Evolutionary conservation across 306 rosid genomes (phyloP).

Genomic region (Astragalus glycyphyllos): DNA sequence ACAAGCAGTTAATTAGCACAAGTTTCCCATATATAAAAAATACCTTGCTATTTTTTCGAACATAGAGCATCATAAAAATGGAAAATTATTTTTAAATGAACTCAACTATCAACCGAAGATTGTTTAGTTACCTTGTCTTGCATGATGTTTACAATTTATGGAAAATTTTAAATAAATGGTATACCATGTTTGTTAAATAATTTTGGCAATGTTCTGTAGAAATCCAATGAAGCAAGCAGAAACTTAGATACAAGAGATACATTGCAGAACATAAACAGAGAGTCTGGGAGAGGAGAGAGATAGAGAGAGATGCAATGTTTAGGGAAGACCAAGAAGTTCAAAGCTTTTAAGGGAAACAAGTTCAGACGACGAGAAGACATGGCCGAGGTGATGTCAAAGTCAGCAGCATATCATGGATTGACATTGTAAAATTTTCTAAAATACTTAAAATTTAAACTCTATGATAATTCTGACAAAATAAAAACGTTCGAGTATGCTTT

Average conservation of each 20-base stretch:
- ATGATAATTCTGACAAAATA: not conserved
- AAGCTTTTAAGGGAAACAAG: slow-evolving; percentile 5
- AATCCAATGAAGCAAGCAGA: no score
- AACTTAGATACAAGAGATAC: not conserved
- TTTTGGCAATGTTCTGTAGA: no score
- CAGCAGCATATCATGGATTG: not conserved
- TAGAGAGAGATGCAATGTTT: not conserved
- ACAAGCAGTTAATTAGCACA: slow-evolving; percentile 29
- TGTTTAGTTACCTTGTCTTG: not conserved
- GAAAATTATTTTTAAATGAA: no score
- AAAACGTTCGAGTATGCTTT: not conserved
- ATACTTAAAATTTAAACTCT: not conserved
- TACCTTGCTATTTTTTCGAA: no score
- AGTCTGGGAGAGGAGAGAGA: not conserved
- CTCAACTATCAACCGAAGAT: not conserved
- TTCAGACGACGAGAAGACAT: not conserved
- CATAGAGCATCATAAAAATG: no score
- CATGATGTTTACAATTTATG: slow-evolving; percentile 1
- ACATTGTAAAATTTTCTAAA: not conserved
- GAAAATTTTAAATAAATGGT: not conserved
- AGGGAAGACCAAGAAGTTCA: slow-evolving; percentile 22
- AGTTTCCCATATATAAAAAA: not conserved
- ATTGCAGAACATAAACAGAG: slow-evolving; percentile 13
- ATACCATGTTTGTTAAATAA: slow-evolving; percentile 1
- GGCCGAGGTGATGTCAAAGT: slow-evolving; percentile 7